phyloP scores from a whole-genome alignment of 164 flowering plant species.

The Dillenia suffruticosa region DNA sequence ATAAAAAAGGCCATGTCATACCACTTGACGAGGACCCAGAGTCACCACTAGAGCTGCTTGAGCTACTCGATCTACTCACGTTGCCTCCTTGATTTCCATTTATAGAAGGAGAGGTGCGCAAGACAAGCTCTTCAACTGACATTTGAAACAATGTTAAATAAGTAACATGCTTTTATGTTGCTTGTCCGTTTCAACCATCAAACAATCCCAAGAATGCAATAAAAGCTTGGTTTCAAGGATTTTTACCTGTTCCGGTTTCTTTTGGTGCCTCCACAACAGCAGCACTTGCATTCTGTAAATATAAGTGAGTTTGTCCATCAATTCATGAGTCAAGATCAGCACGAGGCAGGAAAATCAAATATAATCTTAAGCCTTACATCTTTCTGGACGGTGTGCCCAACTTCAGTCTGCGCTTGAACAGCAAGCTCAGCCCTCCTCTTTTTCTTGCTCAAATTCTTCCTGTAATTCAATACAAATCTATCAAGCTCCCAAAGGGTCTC shows the following conservation, averaged over 20 bases:
- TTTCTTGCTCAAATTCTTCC: conserved; percentile 58
- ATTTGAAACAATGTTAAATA: no score
- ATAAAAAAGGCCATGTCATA: conserved; percentile 1
- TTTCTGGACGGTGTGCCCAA: conserved; percentile 16
- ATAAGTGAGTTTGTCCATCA: background rate
- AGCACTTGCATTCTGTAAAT: conserved; percentile 32
- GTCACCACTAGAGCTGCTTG: conserved; percentile 42
- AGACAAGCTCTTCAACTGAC: conserved; percentile 16
- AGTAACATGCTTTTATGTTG: no score
- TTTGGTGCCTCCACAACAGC: conserved; percentile 15
- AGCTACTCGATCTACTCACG: conserved; percentile 30
- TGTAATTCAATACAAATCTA: conserved; percentile 64
- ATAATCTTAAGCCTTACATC: conserved; percentile 20
- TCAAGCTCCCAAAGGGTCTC: conserved; percentile 95
- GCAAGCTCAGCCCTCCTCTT: conserved; percentile 54
- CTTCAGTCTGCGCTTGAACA: conserved; percentile 28
- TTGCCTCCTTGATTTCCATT: conserved; percentile 21
- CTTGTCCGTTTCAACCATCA: no score
- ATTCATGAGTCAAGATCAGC: background rate
- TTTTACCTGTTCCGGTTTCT: conserved; percentile 37
- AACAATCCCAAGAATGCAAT: no score
- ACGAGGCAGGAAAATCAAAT: background rate
- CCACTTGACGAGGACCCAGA: conserved; percentile 50
- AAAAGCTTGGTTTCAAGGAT: background rate
- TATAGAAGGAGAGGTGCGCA: conserved; percentile 8